Conservation (phyloP, 2,329 filamentous ascomycete species). For the Botrytis porri region DNA sequence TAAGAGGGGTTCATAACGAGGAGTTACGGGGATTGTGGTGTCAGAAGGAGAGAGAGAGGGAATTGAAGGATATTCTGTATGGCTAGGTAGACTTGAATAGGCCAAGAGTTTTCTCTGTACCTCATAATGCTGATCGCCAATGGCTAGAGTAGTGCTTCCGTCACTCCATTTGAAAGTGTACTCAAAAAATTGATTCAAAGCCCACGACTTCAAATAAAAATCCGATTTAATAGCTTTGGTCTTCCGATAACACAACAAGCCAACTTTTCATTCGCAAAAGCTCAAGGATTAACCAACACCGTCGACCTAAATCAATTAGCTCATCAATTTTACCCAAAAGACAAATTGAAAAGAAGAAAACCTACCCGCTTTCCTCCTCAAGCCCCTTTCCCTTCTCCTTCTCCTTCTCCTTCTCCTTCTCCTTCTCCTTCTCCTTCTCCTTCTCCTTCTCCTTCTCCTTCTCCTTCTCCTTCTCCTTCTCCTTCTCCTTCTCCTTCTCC, state of each 20-base stretch:
- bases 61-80: neutral
- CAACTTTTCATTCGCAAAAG: neutral
- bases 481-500: slow-evolving; percentile 17
- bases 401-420: slow-evolving; percentile 23
- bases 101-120: neutral
- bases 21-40: neutral
- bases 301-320: slow-evolving; percentile 10
- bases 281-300: slow-evolving; percentile 9
- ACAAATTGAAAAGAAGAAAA: slow-evolving; percentile 1
- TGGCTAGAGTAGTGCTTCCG: no score
- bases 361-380: slow-evolving; percentile 32
- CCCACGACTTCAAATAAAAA: neutral
- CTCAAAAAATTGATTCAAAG: neutral
- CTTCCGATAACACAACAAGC: neutral
- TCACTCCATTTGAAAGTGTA: neutral
- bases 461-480: slow-evolving; percentile 21
- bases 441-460: slow-evolving; percentile 23
- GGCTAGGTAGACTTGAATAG: neutral
- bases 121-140: no score
- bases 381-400: slow-evolving; percentile 18
- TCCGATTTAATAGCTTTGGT: neutral
- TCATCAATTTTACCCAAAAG: neutral
- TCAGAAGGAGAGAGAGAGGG: neutral
- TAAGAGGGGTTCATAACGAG: neutral
- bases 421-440: slow-evolving; percentile 23